phyloP scores from a whole-genome alignment of 1,284 basidiomycete genomes.

The Anthracocystis panici-leucophaei region DNA sequence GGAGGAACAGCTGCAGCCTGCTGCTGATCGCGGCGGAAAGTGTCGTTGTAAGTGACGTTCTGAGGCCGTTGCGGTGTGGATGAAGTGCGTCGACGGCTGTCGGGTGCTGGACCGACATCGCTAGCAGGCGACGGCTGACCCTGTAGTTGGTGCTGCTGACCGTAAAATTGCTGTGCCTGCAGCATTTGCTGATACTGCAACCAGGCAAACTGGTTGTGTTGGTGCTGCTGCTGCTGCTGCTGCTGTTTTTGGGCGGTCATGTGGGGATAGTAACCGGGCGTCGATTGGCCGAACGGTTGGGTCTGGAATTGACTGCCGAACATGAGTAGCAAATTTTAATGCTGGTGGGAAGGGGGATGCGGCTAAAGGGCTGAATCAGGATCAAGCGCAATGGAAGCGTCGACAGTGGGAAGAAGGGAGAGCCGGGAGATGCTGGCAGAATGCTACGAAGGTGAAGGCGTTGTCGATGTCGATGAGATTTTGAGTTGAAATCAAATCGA shows the following conservation, averaged over 20 bases:
- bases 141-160: constrained; percentile 32
- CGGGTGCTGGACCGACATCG: constrained; percentile 25
- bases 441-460: constrained; percentile 3
- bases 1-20: constrained; percentile 19
- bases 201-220: constrained; percentile 59
- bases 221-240: constrained; percentile 44
- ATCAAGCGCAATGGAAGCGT: constrained; percentile 5
- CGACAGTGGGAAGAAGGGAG: neutral
- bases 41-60: constrained; percentile 59
- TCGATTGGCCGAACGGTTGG: constrained; percentile 56
- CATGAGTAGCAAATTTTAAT: constrained; percentile 18
- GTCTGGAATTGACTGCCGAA: constrained; percentile 55
- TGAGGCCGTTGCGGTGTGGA: constrained; percentile 62
- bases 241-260: constrained; percentile 42
- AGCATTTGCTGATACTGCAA: constrained; percentile 64
- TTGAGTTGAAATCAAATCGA: constrained; percentile 5
- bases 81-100: constrained; percentile 56
- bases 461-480: constrained; percentile 2
- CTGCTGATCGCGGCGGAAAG: constrained; percentile 52
- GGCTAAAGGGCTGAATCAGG: neutral
- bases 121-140: constrained; percentile 21
- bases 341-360: neutral
- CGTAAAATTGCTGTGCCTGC: constrained; percentile 52
- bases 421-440: neutral
- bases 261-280: constrained; percentile 54